Evolutionary conservation across 139 green algal genomes (phyloP), one percentile per base, ranked within the genome.

Genomic region (Picochlorum sp.): DNA sequence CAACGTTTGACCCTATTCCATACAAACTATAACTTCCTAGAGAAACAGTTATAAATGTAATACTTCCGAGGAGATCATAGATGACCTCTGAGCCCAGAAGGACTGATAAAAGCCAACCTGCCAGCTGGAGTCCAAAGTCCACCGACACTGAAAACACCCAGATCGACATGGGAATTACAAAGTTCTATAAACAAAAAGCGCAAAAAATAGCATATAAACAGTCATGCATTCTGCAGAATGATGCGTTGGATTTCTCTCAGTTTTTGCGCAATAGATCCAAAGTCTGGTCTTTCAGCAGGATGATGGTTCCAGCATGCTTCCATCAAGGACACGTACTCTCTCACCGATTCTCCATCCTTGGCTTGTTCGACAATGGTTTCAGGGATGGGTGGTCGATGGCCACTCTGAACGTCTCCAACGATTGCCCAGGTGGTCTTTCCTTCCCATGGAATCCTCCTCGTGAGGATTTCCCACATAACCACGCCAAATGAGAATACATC

Each of bases 371-470:
- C 10, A 14, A 23, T 4, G 1, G 6, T 6, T 4, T 18, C 4
- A 46, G 26, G 26, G 0, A 62, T 24, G 4, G 16, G 15, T 21
- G 30, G 56, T 16, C 56, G 15, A 47, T 21, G 26, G 9, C 56
- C 56, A 46, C 30, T 45, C 26, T 38, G 26, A 10, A 62, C 56
- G 10, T 47, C 14, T 30, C 30, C 28, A 6, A 46, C 56, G 14
- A 62, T 46, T 21, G n/a, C 44, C 56, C 56, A 62, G 20, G 26
- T 14, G 15, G 14, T 45, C 5, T 38, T 28, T 13, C 30, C 30
- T 46, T 24, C 52, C 65, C 82, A 94, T 6, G 86, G 86, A 72
- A 87, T 71, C 66, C 83, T 72, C 87, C 83, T 91, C 20, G 84
- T 92, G n/a, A 91, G 66, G 72, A 92, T 54, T 75, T 83, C 76